phyloP scores from a whole-genome alignment of 495 filamentous ascomycete genomes.

The Daldinia concentrica region DNA sequence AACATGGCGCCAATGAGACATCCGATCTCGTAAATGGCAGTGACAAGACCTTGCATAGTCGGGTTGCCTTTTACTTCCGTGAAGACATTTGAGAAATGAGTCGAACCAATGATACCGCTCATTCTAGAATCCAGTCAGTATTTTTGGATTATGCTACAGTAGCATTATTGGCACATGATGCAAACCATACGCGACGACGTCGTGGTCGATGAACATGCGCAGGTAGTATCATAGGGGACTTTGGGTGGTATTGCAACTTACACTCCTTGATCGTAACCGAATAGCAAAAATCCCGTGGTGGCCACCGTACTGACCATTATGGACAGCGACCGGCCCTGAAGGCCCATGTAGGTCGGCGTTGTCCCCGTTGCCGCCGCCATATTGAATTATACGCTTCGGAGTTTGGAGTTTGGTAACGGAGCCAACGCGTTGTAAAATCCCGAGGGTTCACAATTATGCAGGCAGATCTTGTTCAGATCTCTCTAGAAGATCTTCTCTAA shows the following conservation, averaged over 20 bases:
- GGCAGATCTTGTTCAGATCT: background rate
- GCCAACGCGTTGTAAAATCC: conserved; percentile 12
- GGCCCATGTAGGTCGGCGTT: conserved; percentile 65
- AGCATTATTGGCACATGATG: background rate
- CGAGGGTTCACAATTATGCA: conserved; percentile 6
- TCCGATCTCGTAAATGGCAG: conserved; percentile 84
- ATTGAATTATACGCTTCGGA: conserved; percentile 21
- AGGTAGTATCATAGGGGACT: background rate
- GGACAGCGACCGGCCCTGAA: conserved; percentile 70
- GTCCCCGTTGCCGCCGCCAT: conserved; percentile 57
- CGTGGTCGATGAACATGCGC: background rate
- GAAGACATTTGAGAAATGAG: conserved; percentile 75
- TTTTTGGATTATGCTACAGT: conserved; percentile 38
- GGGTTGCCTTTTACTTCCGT: conserved; percentile 70
- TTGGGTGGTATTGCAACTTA: conserved; percentile 15
- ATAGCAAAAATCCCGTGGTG: conserved; percentile 78
- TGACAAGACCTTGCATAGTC: conserved; percentile 82
- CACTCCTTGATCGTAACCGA: conserved; percentile 73
- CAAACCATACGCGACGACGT: background rate
- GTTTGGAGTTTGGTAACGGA: conserved; percentile 6
- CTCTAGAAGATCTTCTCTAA: background rate
- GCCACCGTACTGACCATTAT: conserved; percentile 67
- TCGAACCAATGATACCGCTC: conserved; percentile 81
- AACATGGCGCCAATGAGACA: conserved; percentile 79
- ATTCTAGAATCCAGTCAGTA: conserved; percentile 60